A percentile compares a stretch with the other conserved stretches of the same genome.
Conservation (phyloP, 192 early-diverging fungal species). For the Pilobolus umbonatus region DNA sequence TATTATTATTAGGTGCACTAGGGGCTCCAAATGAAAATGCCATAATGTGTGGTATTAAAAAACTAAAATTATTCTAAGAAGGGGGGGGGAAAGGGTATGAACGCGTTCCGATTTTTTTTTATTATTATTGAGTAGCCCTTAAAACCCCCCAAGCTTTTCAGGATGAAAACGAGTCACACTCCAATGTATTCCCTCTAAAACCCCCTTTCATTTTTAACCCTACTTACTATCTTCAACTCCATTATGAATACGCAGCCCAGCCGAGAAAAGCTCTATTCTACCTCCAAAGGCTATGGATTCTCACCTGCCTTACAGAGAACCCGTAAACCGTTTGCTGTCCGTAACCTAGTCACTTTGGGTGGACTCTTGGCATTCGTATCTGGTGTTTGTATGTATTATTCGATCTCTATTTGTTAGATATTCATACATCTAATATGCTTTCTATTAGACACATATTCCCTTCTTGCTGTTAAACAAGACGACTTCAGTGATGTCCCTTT, state of each 20-base stretch:
- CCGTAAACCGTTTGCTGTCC: constrained; percentile 42
- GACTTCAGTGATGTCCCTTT: constrained; percentile 72
- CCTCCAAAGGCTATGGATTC: constrained; percentile 38
- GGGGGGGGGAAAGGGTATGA: neutral
- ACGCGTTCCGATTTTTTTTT: neutral
- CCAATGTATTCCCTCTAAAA: neutral
- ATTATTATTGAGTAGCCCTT: too few relatives aligned
- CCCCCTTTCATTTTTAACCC: neutral
- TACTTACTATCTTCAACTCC: neutral
- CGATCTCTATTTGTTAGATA: neutral
- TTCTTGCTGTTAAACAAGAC: constrained; percentile 70
- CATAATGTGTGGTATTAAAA: too few relatives aligned
- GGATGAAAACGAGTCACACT: neutral
- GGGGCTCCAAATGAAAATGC: constrained; percentile 18
- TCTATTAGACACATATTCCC: constrained; percentile 61
- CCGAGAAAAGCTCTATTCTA: constrained; percentile 34
- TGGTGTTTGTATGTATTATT: constrained; percentile 44
- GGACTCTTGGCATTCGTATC: constrained; percentile 46
- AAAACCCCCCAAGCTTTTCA: too few relatives aligned
- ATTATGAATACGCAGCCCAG: constrained; percentile 6
- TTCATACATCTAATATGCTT: neutral
- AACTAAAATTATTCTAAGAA: neutral
- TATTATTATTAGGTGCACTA: neutral
- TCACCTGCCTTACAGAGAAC: constrained; percentile 55
- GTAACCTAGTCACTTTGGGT: constrained; percentile 45